phyloP scores from a whole-genome alignment of 2,329 filamentous ascomycete species.

The Colletotrichum cordylinicola region DNA sequence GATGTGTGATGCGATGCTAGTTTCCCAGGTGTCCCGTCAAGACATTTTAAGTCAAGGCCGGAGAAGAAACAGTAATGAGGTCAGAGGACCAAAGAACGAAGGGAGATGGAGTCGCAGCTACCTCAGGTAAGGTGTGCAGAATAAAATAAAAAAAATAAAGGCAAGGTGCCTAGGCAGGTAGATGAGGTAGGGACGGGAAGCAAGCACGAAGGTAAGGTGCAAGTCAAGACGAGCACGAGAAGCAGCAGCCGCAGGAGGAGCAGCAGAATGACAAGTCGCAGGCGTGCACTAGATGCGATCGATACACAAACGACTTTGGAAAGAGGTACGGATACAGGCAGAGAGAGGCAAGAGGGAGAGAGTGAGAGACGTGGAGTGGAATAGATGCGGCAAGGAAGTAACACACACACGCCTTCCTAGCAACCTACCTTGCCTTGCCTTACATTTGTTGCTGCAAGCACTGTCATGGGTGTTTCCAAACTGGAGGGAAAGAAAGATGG shows the following conservation, averaged over 20 bases:
- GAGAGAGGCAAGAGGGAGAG: background rate
- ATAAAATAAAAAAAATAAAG: background rate
- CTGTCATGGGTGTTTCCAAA: constrained; percentile 4
- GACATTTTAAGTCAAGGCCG: constrained; percentile 19
- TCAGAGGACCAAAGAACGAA: constrained; percentile 13
- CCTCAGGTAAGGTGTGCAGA: constrained; percentile 6
- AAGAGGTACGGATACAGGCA: background rate
- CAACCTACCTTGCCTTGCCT: background rate
- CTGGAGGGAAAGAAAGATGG: background rate
- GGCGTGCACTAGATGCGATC: background rate
- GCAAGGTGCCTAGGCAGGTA: background rate
- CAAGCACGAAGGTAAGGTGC: background rate
- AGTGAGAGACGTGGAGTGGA: background rate
- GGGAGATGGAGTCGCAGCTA: constrained; percentile 16
- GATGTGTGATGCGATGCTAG: background rate
- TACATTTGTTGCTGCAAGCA: constrained; percentile 1
- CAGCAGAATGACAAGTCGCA: background rate
- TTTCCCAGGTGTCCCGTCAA: background rate
- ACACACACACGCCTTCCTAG: background rate
- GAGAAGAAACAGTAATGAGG: constrained; percentile 11
- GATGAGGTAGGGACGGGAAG: background rate
- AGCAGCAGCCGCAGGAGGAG: background rate
- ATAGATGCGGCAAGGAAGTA: constrained; percentile 1
- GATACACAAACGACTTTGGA: background rate
- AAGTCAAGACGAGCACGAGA: background rate